Evolutionary conservation across 257 asterid species (phyloP).

Genomic region (Solanum bulbocastanum): DNA sequence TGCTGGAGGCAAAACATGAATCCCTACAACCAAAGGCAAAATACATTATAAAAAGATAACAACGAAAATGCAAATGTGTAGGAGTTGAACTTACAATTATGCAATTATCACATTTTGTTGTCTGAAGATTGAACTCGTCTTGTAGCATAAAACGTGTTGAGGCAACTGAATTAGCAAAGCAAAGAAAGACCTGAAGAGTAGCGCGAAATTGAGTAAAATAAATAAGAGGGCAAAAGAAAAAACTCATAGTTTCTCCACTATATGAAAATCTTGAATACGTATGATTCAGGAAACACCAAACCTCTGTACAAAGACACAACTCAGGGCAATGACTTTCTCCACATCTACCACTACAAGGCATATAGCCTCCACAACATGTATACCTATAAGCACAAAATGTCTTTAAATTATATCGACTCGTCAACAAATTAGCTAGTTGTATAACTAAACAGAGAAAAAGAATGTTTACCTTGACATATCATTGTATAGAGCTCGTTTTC

Average conservation of each 20-base stretch:
- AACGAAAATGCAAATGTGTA: not conserved
- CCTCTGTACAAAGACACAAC: conserved; percentile 38
- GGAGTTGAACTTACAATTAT: conserved; percentile 23
- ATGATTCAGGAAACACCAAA: not conserved
- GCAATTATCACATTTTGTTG: conserved; percentile 35
- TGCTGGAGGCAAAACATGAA: conserved; percentile 31
- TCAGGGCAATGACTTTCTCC: conserved; percentile 34
- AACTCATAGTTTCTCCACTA: not conserved
- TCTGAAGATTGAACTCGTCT: conserved; percentile 39
- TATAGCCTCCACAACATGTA: conserved; percentile 32
- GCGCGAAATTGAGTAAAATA: not conserved
- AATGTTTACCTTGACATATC: conserved; percentile 28
- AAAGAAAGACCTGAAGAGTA: conserved; percentile 21
- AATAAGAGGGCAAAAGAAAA: not conserved
- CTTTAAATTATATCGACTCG: not conserved
- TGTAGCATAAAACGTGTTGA: conserved; percentile 36
- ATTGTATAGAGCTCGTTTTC: conserved; percentile 35
- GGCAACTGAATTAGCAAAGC: conserved; percentile 38
- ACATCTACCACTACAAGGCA: conserved; percentile 38
- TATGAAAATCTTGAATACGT: not conserved
- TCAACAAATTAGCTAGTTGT: not conserved
- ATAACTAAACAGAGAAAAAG: not conserved
- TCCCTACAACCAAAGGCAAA: conserved; percentile 14
- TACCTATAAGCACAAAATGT: conserved; percentile 11
- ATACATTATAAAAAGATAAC: not conserved